These are phyloP conservation scores for Phytophthora rubi DNA, from an alignment of 352 stramenopile genomes.

Conservation along the genomic window DNA sequence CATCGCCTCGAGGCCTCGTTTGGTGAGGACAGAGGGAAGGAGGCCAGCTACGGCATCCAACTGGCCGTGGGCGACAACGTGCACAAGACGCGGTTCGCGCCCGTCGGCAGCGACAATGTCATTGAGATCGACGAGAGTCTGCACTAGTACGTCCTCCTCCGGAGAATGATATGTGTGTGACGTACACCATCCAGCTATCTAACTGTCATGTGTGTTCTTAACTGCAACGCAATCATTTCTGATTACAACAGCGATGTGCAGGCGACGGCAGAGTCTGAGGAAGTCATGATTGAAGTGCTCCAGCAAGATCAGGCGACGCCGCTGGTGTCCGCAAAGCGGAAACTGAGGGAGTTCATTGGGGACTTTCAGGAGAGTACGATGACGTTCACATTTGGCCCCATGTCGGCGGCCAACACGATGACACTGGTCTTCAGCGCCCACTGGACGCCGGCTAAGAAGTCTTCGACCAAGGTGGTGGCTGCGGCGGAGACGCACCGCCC, in stretches of 20 bases:
- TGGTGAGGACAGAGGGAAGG: neutral
- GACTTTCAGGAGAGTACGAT: conserved; percentile 34
- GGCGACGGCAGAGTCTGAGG: conserved; percentile 26
- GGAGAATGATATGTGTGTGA: neutral
- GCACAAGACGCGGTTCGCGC: conserved; percentile 31
- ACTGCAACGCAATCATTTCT: conserved; percentile 18
- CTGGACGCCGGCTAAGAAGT: conserved; percentile 23
- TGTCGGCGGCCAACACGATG: conserved; percentile 27
- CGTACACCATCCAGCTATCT: conserved; percentile 2
- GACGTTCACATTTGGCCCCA: conserved; percentile 43
- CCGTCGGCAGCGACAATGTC: conserved; percentile 6
- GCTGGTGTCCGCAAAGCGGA: conserved; percentile 38
- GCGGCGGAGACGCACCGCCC: conserved; percentile 50
- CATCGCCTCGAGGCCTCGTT: conserved; percentile 34
- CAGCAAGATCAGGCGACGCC: conserved; percentile 48
- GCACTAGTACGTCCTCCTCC: conserved; percentile 46
- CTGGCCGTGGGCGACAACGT: conserved; percentile 35
- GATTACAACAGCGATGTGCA: conserved; percentile 45
- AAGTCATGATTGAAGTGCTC: conserved; percentile 52
- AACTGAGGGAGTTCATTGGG: conserved; percentile 40
- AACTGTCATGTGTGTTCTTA: conserved; percentile 17
- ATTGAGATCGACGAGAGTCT: conserved; percentile 45
- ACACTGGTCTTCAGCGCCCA: conserved; percentile 31
- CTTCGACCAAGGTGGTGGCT: conserved; percentile 1
- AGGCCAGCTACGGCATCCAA: conserved; percentile 31